Base-by-base conservation (phyloP, 2,329 filamentous ascomycete species). In the Hirsutella thompsonii region DNA sequence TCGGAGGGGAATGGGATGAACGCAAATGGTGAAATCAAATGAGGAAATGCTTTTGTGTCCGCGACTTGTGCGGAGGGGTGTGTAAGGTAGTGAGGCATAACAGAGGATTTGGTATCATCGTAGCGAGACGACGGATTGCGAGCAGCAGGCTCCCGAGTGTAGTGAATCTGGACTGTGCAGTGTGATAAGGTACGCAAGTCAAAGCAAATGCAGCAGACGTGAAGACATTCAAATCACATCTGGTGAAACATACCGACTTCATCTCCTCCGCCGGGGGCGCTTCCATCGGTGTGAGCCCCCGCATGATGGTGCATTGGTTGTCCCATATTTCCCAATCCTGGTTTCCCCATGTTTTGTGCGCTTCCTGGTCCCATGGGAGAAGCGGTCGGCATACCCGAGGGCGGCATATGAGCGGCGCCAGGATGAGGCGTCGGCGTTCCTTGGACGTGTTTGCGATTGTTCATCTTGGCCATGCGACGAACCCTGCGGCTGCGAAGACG, bases 231-330 rank as follows among this genome's bases (percentile, higher is more conserved):
- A 55, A 55, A 74, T 86, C 79, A 92, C 81, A 92, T 86, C 72
- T 88, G 84, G 74, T 87, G 82, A 73, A 89, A 94, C 88, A 93
- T 94, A 94, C 88, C 88, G 80, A 88, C 88, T 77, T 92, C 87
- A 57, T 89, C 83, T 61, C 72, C 74, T 65, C 76, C 78, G 63
- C 76, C 73, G 59, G 76, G 75, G 53, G 71, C 70, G 58, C 68
- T 72, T 58, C 77, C 81, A 59, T 61, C 59, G 38, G 53, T 53
- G 45, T 61, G 59, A 45, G 48, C 50, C 47, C 58, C 56, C 38
- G 57, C 51, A 47, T 62, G 59, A 48, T 87, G 88, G 64, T 92
- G 85, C 63, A 76, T 70, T 46, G 67, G 64, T 46, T 70, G 67
- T 52, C 79, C 77, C 76, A 89, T 78, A 60, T 69, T 72, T 49